phyloP scores from a whole-genome alignment of 805 yeast species.

The Isabelozyma gotoi region DNA sequence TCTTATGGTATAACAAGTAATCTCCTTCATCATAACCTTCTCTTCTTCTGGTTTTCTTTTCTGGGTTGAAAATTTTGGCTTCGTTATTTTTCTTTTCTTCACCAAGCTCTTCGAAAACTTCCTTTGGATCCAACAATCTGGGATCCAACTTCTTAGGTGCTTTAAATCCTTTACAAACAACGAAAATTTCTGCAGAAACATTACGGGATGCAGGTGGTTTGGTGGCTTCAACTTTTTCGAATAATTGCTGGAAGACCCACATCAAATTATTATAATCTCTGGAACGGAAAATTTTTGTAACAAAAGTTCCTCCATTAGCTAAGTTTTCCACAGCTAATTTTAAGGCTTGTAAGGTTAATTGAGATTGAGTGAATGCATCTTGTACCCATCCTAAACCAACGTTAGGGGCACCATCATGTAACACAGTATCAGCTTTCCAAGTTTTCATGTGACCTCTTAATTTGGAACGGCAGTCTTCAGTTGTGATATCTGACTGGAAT shows the following conservation, averaged over 20 bases:
- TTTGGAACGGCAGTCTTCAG: constrained; percentile 95
- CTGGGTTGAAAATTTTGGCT: constrained; percentile 93
- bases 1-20: constrained; percentile 63
- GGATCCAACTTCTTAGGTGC: constrained; percentile 97
- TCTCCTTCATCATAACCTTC: constrained; percentile 98
- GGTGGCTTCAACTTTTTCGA: constrained; percentile 96
- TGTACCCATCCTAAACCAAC: constrained; percentile 99
- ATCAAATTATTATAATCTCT: constrained; percentile 94
- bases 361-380: constrained; percentile 98
- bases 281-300: constrained; percentile 97
- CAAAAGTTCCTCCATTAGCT: constrained; percentile 89
- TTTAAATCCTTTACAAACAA: constrained; percentile 92
- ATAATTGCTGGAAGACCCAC: constrained; percentile 97
- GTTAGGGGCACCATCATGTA: constrained; percentile 99
- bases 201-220: constrained; percentile 99
- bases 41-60: constrained; percentile 84
- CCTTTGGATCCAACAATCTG: constrained; percentile 83
- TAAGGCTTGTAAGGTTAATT: constrained; percentile 88
- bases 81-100: constrained; percentile 73
- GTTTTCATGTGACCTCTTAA: constrained; percentile 95
- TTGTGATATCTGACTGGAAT: constrained; percentile 95
- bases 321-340: constrained; percentile 93
- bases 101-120: constrained; percentile 89
- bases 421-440: constrained; percentile 97
- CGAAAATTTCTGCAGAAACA: constrained; percentile 98